Conservation (phyloP, 1,139 yeast genomes). For the Candida mesenterica region DNA sequence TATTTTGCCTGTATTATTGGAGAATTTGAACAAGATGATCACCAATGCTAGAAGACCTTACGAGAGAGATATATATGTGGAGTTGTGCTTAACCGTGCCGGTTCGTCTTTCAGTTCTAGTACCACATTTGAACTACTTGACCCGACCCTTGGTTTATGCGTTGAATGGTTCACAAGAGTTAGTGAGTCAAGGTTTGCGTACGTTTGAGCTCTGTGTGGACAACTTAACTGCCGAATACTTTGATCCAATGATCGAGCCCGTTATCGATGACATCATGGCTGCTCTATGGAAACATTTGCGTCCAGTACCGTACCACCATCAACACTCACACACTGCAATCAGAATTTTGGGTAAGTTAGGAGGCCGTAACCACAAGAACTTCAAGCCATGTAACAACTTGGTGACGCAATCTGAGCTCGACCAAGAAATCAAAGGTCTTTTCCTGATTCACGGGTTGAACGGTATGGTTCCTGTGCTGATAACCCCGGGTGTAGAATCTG, state of each 20-base stretch:
- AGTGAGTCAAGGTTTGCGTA: slow-evolving; percentile 89
- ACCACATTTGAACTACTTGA: slow-evolving; percentile 83
- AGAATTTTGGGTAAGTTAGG: slow-evolving; percentile 93
- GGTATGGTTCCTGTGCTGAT: slow-evolving; percentile 65
- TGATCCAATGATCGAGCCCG: slow-evolving; percentile 96
- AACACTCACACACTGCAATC: slow-evolving; percentile 91
- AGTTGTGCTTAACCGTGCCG: slow-evolving; percentile 91
- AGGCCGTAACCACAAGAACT: slow-evolving; percentile 86
- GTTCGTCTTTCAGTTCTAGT: slow-evolving; percentile 89
- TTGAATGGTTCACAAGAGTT: slow-evolving; percentile 88
- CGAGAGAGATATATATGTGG: slow-evolving; percentile 91
- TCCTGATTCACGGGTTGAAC: slow-evolving; percentile 69
- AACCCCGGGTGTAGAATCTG: slow-evolving; percentile 81
- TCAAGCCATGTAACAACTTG: slow-evolving; percentile 70
- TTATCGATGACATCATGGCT: slow-evolving; percentile 86
- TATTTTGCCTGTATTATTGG: slow-evolving; percentile 78
- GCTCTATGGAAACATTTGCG: slow-evolving; percentile 89
- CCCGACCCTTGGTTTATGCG: slow-evolving; percentile 89
- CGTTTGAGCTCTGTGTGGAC: slow-evolving; percentile 95
- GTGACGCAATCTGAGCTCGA: slow-evolving; percentile 56
- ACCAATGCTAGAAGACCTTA: slow-evolving; percentile 83
- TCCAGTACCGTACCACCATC: slow-evolving; percentile 91
- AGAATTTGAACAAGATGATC: slow-evolving; percentile 79
- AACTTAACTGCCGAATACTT: slow-evolving; percentile 94
- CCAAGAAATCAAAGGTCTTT: slow-evolving; percentile 66